Evolutionary conservation across 2,329 filamentous ascomycete species (phyloP).

Genomic region (Chrysosporium keratinophilum): DNA sequence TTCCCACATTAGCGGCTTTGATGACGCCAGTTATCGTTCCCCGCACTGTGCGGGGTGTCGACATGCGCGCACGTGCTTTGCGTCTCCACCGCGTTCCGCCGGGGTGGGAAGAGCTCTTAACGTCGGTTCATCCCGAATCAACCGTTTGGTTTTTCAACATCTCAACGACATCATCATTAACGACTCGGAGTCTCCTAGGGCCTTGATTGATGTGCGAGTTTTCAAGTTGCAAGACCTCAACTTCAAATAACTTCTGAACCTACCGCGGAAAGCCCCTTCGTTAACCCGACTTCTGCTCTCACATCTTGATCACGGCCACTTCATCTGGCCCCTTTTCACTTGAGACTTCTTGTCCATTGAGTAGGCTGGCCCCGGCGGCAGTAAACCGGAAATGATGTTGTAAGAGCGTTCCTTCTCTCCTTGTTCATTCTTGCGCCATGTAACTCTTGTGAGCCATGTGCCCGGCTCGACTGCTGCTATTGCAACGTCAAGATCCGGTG

Average conservation of each 20-base stretch:
- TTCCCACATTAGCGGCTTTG: neutral
- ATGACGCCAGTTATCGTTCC: neutral
- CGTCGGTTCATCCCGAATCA: no score
- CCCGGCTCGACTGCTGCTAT: neutral
- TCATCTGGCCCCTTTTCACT: neutral
- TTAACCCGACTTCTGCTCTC: neutral
- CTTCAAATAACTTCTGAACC: neutral
- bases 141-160: no score
- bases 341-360: neutral
- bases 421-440: neutral
- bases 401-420: neutral
- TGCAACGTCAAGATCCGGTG: neutral
- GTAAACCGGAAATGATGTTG: conserved; percentile 1
- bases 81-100: neutral
- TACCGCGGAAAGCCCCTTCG: neutral
- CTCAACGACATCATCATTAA: no score
- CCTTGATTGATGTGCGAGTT: neutral
- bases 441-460: neutral
- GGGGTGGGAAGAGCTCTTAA: neutral
- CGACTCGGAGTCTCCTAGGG: no score
- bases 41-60: conserved; percentile 1
- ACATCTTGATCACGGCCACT: neutral
- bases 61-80: neutral
- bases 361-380: neutral
- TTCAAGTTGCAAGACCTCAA: neutral